Conservation (phyloP, 2,329 filamentous ascomycete species). For the Aspergillus sp. region DNA sequence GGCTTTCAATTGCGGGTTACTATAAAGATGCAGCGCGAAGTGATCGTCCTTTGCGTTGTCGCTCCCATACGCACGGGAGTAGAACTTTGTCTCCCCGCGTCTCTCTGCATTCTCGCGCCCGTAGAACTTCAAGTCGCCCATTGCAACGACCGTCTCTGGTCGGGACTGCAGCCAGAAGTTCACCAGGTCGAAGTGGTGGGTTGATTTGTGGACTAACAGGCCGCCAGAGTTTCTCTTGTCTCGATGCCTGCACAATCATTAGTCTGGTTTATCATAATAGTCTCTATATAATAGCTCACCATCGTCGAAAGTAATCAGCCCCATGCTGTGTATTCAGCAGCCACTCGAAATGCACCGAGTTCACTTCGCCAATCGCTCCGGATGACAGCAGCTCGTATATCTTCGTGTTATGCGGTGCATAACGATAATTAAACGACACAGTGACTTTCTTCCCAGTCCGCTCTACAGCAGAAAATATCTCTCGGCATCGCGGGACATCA, state of each 20-base stretch:
- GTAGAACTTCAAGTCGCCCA: conserved; percentile 61
- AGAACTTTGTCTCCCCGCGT: conserved; percentile 52
- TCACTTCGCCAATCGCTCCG: conserved; percentile 58
- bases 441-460: conserved; percentile 52
- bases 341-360: conserved; percentile 64
- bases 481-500: conserved; percentile 54
- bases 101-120: conserved; percentile 61
- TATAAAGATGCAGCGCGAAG: conserved; percentile 58
- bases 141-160: conserved; percentile 58
- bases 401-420: conserved; percentile 65
- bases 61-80: conserved; percentile 49
- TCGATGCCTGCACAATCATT: conserved; percentile 48
- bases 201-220: conserved; percentile 62
- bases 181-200: conserved; percentile 64
- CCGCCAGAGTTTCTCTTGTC: conserved; percentile 62
- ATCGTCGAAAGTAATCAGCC: conserved; percentile 63
- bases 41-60: conserved; percentile 55
- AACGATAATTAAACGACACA: conserved; percentile 65
- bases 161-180: conserved; percentile 62
- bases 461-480: conserved; percentile 57
- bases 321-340: conserved; percentile 63
- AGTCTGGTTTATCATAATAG: no score
- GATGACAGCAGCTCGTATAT: conserved; percentile 55
- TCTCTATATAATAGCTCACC: no score
- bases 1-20: conserved; percentile 55